These are phyloP conservation scores for Parastagonospora avenae DNA, from an alignment of 2,329 filamentous ascomycete species.

Conservation along the genomic window DNA sequence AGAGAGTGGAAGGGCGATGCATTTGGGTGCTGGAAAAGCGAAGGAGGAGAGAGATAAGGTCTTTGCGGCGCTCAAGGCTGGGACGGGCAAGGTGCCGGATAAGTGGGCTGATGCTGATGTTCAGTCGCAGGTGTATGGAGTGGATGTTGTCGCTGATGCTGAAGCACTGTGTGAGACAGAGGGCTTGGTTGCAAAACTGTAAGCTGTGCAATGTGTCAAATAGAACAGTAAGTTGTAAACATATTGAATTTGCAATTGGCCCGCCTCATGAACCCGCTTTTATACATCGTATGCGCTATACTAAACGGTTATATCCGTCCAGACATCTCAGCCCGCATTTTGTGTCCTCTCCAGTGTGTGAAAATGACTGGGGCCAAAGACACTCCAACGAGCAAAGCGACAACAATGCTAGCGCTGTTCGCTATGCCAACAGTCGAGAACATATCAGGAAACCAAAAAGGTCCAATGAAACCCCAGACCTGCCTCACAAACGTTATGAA, in stretches of 20 bases:
- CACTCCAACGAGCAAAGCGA: slow-evolving; percentile 36
- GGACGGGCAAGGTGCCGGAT: slow-evolving; percentile 54
- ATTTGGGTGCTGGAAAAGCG: slow-evolving; percentile 63
- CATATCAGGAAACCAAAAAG: slow-evolving; percentile 51
- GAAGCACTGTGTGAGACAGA: slow-evolving; percentile 50
- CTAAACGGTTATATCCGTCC: slow-evolving; percentile 13
- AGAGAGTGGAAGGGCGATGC: slow-evolving; percentile 59
- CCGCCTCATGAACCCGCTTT: too few species aligned
- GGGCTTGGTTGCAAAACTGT: slow-evolving; percentile 32
- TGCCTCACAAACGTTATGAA: slow-evolving; percentile 64
- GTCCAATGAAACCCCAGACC: slow-evolving; percentile 50
- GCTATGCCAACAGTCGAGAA: slow-evolving; percentile 43
- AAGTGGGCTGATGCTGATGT: slow-evolving; percentile 60
- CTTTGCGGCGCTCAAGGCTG: slow-evolving; percentile 55
- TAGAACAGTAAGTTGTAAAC: not conserved
- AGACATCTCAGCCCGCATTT: slow-evolving; percentile 24
- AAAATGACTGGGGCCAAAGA: slow-evolving; percentile 29
- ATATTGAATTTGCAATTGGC: too few species aligned
- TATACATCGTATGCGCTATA: too few species aligned
- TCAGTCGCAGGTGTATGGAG: slow-evolving; percentile 55
- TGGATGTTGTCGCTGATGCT: slow-evolving; percentile 53
- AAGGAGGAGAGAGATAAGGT: slow-evolving; percentile 64
- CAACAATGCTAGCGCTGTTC: slow-evolving; percentile 46
- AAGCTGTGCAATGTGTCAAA: not conserved
- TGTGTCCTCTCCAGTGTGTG: slow-evolving; percentile 32